Base-by-base conservation (phyloP, 2,329 filamentous ascomycete species). In the Pyricularia pennisetigena region DNA sequence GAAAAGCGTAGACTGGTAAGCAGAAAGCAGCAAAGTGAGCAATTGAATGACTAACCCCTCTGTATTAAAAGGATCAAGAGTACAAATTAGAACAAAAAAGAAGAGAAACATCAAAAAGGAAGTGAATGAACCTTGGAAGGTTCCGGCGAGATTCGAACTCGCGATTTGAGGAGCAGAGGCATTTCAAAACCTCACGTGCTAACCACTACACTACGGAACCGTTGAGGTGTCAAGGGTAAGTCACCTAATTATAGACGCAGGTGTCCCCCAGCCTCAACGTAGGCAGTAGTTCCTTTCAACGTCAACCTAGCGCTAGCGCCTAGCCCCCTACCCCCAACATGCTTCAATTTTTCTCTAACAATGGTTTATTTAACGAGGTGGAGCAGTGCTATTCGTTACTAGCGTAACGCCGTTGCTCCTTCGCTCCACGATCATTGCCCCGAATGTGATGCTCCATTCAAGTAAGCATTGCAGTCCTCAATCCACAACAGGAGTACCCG, bases 121-220 rank as follows among this genome's bases (percentile, higher is more conserved):
- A 61, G 24, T 26, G 57, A 61, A n/a, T 28, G 59, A 62, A 62
- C 59, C 59, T 29, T 61, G 59, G 2, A 12, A 62, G 59, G 59
- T 62, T 62, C 59, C 59, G 59, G 59, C 59, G 59, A 62, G 59
- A 62, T 62, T 62, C 59, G 59, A 62, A 62, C 59, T 62, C 59
- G 59, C 59, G 59, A 62, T 62, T 62, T 62, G 59, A 62, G 59
- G 59, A 62, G 59, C 59, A 62, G 59, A 62, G 59, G 59, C 59
- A 4, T 62, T 41, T 65, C 64, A 65, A 49, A 65, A 65, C 41
- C 64, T 49, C 32, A 65, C 41, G 64, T 65, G 64, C 32, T 65
- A 65, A 65, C 64, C 64, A 49, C 64, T 65, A 65, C 64, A 65
- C 64, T 49, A 65, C 59, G 59, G 59, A 62, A 62, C 59, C 59